phyloP scores from a whole-genome alignment of 805 yeast species.

The Isabelozyma gotoi region DNA sequence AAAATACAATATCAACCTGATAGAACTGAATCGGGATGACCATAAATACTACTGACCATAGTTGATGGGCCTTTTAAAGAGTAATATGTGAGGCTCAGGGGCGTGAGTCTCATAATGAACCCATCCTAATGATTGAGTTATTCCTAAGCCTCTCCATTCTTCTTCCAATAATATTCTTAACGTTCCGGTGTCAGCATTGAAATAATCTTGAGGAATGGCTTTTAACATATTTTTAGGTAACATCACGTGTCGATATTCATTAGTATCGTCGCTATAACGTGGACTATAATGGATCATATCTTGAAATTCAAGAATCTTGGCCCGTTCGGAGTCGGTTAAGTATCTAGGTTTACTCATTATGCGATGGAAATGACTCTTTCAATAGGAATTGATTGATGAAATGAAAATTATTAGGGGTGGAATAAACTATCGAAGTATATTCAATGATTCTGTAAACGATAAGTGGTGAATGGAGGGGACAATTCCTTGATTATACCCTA shows the following conservation, averaged over 20 bases:
- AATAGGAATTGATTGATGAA: not conserved
- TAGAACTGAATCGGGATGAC: not conserved
- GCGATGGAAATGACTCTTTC: not conserved
- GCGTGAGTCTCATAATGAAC: slow-evolving; percentile 96
- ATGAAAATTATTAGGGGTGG: not conserved
- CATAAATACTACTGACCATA: slow-evolving; percentile 38
- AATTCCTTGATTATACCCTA: no score
- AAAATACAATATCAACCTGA: not conserved
- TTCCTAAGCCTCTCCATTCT: slow-evolving; percentile 98
- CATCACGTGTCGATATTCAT: slow-evolving; percentile 95
- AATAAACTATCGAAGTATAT: no score
- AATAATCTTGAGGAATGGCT: slow-evolving; percentile 90
- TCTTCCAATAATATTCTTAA: slow-evolving; percentile 87
- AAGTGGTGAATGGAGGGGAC: no score
- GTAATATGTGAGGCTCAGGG: slow-evolving; percentile 95
- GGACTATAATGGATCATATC: slow-evolving; percentile 95
- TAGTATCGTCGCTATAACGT: slow-evolving; percentile 86
- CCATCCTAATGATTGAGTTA: slow-evolving; percentile 97
- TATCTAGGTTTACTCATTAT: slow-evolving; percentile 58
- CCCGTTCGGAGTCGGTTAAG: slow-evolving; percentile 79
- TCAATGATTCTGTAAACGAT: no score
- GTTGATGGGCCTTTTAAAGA: slow-evolving; percentile 69
- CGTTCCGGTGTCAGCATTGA: slow-evolving; percentile 91
- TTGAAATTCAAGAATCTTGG: slow-evolving; percentile 84
- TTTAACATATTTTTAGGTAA: slow-evolving; percentile 94